These are phyloP conservation scores for Actinomortierella wolfii DNA, from an alignment of 371 early-diverging fungal species.

Conservation along the genomic window DNA sequence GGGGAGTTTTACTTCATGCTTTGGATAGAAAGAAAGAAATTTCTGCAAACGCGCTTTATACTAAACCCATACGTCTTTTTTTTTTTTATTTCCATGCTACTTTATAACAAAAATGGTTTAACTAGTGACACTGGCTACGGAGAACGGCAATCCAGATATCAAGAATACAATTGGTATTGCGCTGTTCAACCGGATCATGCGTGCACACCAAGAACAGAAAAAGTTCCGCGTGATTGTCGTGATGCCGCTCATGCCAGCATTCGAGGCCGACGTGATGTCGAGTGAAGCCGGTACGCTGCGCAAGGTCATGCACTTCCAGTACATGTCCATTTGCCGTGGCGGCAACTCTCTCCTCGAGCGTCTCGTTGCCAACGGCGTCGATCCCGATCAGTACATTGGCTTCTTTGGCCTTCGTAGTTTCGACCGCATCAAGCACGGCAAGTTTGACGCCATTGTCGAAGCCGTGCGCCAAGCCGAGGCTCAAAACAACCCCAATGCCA, in stretches of 20 bases:
- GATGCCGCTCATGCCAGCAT: constrained; percentile 94
- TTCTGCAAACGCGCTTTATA: background rate
- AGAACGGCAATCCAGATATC: constrained; percentile 64
- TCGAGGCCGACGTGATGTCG: constrained; percentile 81
- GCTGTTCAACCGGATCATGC: constrained; percentile 78
- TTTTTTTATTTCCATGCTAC: no score
- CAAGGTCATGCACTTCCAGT: constrained; percentile 86
- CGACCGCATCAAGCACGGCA: constrained; percentile 57
- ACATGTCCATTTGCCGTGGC: constrained; percentile 81
- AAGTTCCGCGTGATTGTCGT: constrained; percentile 87
- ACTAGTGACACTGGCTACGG: constrained; percentile 68
- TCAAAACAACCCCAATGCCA: background rate
- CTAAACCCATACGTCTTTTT: no score
- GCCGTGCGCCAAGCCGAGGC: constrained; percentile 20
- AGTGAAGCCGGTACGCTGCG: constrained; percentile 80
- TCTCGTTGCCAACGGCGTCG: constrained; percentile 68
- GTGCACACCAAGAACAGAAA: constrained; percentile 71
- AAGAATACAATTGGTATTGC: constrained; percentile 82
- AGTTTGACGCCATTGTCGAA: constrained; percentile 37
- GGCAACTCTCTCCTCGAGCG: constrained; percentile 71
- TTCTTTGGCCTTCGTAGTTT: constrained; percentile 80
- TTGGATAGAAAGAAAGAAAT: background rate
- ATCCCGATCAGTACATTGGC: constrained; percentile 73
- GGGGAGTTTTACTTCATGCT: background rate
- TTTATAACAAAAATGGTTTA: no score